phyloP scores from a whole-genome alignment of 2,329 filamentous ascomycete genomes.

The Talaromyces sp. region DNA sequence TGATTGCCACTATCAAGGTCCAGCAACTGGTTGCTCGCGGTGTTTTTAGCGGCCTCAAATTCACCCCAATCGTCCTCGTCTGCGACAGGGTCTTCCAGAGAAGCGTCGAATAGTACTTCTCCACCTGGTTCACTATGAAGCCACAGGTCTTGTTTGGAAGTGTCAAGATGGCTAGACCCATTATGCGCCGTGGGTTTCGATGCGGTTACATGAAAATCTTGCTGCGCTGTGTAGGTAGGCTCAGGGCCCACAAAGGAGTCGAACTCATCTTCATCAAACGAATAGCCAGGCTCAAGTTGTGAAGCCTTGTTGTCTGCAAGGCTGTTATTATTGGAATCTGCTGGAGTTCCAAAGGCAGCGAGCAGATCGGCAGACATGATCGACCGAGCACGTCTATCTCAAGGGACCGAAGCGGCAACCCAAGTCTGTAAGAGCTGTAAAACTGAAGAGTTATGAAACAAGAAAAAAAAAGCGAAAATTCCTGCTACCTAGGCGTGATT shows the following conservation, averaged over 20 bases:
- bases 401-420: background rate
- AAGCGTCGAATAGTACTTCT: constrained; percentile 60
- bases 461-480: background rate
- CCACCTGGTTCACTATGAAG: constrained; percentile 6
- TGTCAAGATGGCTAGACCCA: background rate
- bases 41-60: constrained; percentile 32
- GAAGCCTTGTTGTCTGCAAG: background rate
- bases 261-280: constrained; percentile 9
- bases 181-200: background rate
- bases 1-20: constrained; percentile 1
- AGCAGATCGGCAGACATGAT: constrained; percentile 51
- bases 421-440: background rate
- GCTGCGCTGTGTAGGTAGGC: background rate
- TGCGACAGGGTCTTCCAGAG: constrained; percentile 22
- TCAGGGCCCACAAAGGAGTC: constrained; percentile 9
- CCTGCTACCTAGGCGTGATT: too few relatives aligned
- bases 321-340: background rate
- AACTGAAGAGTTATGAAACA: too few relatives aligned
- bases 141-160: background rate
- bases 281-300: background rate
- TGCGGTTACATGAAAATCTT: background rate
- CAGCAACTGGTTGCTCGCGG: constrained; percentile 11
- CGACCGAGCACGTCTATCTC: background rate
- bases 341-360: constrained; percentile 41
- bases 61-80: constrained; percentile 42